These are phyloP conservation scores for Zymoseptoria passerinii DNA, from an alignment of 2,329 filamentous ascomycete genomes.

Conservation along the genomic window DNA sequence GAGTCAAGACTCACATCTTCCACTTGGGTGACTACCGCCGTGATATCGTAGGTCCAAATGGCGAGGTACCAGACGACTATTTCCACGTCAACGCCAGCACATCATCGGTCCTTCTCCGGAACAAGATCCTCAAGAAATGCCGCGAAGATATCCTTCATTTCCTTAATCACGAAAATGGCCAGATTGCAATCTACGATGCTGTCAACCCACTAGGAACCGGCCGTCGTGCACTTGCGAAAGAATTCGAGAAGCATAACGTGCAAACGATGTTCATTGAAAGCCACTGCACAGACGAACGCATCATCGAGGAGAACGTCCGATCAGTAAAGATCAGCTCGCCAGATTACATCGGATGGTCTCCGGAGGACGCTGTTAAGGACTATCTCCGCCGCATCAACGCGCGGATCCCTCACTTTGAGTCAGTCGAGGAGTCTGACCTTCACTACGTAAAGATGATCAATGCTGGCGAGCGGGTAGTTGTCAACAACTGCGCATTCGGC, in stretches of 20 bases:
- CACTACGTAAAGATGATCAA: conserved; percentile 99
- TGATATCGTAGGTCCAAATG: conserved; percentile 75
- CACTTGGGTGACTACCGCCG: conserved; percentile 94
- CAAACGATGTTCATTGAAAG: conserved; percentile 96
- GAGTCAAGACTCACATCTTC: conserved; percentile 96
- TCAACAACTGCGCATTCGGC: conserved; percentile 95
- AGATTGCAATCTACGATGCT: conserved; percentile 97
- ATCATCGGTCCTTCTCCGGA: conserved; percentile 81
- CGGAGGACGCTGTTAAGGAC: conserved; percentile 83
- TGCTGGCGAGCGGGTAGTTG: conserved; percentile 81
- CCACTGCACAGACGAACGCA: conserved; percentile 83
- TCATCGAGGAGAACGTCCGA: conserved; percentile 92
- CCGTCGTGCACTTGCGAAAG: conserved; percentile 77
- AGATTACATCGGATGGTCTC: conserved; percentile 88
- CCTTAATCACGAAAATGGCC: conserved; percentile 92
- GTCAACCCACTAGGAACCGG: conserved; percentile 85
- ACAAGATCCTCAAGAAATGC: conserved; percentile 96
- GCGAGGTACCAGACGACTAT: conserved; percentile 89
- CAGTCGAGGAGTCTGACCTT: conserved; percentile 86
- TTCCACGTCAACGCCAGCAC: conserved; percentile 94
- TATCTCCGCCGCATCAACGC: conserved; percentile 85
- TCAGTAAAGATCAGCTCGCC: conserved; percentile 97
- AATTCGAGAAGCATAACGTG: conserved; percentile 96
- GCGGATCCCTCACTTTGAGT: conserved; percentile 92
- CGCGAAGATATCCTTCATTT: conserved; percentile 95